Evolutionary conservation across 148 eudicot species (phyloP), one percentile per base, ranked within the genome.

Genomic region (Rhododendron ovatum): DNA sequence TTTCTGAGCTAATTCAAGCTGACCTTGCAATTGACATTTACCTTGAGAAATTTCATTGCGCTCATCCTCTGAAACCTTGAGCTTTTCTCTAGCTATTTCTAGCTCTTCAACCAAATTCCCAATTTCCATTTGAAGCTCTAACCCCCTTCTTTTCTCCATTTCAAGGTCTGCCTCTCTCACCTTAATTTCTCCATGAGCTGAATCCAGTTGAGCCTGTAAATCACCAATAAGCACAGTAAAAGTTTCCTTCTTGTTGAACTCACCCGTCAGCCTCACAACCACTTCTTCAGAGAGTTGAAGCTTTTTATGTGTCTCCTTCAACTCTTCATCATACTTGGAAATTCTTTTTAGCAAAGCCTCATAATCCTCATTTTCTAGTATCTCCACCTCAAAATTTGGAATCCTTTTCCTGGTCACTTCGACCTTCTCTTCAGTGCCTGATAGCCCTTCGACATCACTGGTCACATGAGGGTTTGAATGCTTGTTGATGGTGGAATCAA

Each of bases 281-380:
- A 94, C 93, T 51, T 92, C 92, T 83, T 92, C 90, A 59, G 95
- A 93, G 81, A 82, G 74, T 77, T 87, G 85, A 81, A 96, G 88
- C 88, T 91, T 91, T 84, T 84, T 79, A 80, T 91, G 92, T 3
- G 92, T 73, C 63, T 82, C 45, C 82, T 82, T 85, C 63, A 95
- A 88, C 85, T 93, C 92, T 82, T 85, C 86, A 85, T 91, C 93
- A 83, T 90, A 91, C 35, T 78, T 86, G 45, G 90, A 86, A 63
- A 93, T 89, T 90, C 85, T 89, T 82, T 65, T 88, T 37, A 92
- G 88, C 85, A 91, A 80, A 33, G 86, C 85, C 39, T 89, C 82
- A 82, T 87, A 89, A 13, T 28, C 87, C n/a, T 43, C 83, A 41
- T 84, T 87, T 53, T 90, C 82, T 79, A 12, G 90, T 53, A 86